Conservation (phyloP, 176 grass and related monocot species). For the Ensete glaucum region DNA sequence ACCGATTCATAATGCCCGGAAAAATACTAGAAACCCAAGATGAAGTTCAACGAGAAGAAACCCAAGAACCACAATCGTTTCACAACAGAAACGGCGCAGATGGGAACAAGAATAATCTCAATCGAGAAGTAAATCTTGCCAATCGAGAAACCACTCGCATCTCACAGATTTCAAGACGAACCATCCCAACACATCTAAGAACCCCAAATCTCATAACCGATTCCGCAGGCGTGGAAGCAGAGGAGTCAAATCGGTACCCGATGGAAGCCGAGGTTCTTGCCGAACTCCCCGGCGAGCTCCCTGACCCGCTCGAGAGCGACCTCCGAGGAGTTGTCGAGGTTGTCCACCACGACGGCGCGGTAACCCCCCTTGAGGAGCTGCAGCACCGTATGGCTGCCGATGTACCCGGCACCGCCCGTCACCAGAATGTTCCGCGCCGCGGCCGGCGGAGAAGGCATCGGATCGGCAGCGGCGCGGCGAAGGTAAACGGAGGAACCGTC, state of each 20-base stretch:
- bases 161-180: neutral
- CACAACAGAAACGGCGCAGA: neutral
- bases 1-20: neutral
- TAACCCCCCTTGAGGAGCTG: slow-evolving; percentile 71
- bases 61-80: neutral
- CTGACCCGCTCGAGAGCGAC: slow-evolving; percentile 45
- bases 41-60: neutral
- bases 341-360: slow-evolving; percentile 68
- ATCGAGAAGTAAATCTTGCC: neutral
- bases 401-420: slow-evolving; percentile 92
- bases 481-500: neutral
- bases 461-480: neutral
- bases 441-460: slow-evolving; percentile 6
- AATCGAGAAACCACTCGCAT: neutral
- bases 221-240: too few relatives aligned
- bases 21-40: neutral
- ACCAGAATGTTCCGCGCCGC: slow-evolving; percentile 52
- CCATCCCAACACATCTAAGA: neutral
- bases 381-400: slow-evolving; percentile 95
- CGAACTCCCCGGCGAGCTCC: slow-evolving; percentile 49
- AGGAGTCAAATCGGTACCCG: slow-evolving; percentile 26
- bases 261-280: slow-evolving; percentile 58
- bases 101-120: neutral
- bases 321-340: slow-evolving; percentile 87
- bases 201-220: neutral